phyloP scores from a whole-genome alignment of 352 stramenopile species.

The Pythium coloratum region DNA sequence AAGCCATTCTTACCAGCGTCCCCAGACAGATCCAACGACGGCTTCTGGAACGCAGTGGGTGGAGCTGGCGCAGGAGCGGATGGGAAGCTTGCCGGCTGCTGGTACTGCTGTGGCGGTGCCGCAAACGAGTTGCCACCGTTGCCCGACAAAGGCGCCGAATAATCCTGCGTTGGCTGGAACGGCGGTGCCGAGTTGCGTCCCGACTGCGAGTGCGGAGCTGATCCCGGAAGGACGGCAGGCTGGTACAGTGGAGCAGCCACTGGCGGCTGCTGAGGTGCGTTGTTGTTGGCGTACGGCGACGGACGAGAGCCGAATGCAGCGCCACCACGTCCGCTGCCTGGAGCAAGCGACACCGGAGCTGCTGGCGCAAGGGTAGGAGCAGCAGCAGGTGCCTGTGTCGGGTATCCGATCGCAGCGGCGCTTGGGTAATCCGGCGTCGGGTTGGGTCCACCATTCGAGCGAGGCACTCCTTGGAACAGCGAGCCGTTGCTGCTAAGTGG shows the following conservation, averaged over 20 bases:
- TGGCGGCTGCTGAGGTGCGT: not conserved
- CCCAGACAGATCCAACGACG: conserved; percentile 44
- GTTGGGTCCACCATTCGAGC: conserved; percentile 27
- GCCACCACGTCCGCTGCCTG: conserved; percentile 20
- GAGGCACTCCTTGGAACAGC: conserved; percentile 41
- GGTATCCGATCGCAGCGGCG: conserved; percentile 23
- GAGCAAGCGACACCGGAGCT: not conserved
- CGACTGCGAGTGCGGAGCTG: conserved; percentile 20
- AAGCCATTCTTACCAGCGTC: conserved; percentile 35
- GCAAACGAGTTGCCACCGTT: conserved; percentile 11
- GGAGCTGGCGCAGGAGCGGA: conserved; percentile 6
- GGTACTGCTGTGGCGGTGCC: conserved; percentile 3
- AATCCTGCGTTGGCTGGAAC: conserved; percentile 16
- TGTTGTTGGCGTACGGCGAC: conserved; percentile 1
- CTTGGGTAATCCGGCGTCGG: conserved; percentile 31
- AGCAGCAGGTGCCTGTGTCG: conserved; percentile 13
- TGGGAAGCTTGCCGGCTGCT: conserved; percentile 8
- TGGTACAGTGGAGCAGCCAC: not conserved
- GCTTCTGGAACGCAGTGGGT: conserved; percentile 37
- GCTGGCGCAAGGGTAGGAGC: not conserved
- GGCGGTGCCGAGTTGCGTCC: conserved; percentile 16
- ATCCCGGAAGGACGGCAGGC: conserved; percentile 5
- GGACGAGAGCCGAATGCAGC: conserved; percentile 10
- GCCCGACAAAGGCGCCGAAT: conserved; percentile 15
- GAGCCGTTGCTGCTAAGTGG: conserved; percentile 27